Evolutionary conservation across 2,329 filamentous ascomycete species (phyloP).

Genomic region (Aspergillus candidus): DNA sequence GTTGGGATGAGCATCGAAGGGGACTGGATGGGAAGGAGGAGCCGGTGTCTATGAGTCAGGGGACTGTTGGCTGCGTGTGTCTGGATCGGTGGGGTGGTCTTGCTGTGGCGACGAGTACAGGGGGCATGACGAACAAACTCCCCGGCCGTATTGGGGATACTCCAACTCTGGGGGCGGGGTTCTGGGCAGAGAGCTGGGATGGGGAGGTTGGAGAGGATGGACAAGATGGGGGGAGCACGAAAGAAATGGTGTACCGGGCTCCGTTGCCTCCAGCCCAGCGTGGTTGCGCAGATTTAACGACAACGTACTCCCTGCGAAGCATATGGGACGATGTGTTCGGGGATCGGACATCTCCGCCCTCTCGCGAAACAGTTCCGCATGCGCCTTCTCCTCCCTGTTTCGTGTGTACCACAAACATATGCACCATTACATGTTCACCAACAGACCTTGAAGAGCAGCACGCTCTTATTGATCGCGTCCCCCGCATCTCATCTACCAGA

Average conservation of each 20-base stretch:
- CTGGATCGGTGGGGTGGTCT: conserved; percentile 69
- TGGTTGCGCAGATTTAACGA: too few relatives aligned
- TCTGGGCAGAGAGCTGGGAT: conserved; percentile 82
- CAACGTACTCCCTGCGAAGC: too few relatives aligned
- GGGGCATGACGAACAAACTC: conserved; percentile 83
- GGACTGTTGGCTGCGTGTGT: conserved; percentile 77
- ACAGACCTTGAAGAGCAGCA: conserved; percentile 8
- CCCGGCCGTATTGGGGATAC: conserved; percentile 82
- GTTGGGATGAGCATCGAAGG: conserved; percentile 71
- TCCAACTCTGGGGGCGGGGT: conserved; percentile 74
- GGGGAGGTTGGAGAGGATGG: conserved; percentile 15
- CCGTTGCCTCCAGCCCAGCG: too few relatives aligned
- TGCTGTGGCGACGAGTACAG: conserved; percentile 61
- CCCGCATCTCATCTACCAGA: background rate
- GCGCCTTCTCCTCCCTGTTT: too few relatives aligned
- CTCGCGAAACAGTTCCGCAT: too few relatives aligned
- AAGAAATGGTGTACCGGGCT: too few relatives aligned
- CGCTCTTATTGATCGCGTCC: background rate
- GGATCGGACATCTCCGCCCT: too few relatives aligned
- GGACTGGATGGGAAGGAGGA: conserved; percentile 44
- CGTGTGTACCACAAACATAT: too few relatives aligned
- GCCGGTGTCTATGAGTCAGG: conserved; percentile 58
- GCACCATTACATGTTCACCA: too few relatives aligned
- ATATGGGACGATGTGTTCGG: too few relatives aligned
- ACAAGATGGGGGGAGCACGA: background rate